phyloP scores from a whole-genome alignment of 1,139 yeast genomes.

The Zygoascus meyerae region DNA sequence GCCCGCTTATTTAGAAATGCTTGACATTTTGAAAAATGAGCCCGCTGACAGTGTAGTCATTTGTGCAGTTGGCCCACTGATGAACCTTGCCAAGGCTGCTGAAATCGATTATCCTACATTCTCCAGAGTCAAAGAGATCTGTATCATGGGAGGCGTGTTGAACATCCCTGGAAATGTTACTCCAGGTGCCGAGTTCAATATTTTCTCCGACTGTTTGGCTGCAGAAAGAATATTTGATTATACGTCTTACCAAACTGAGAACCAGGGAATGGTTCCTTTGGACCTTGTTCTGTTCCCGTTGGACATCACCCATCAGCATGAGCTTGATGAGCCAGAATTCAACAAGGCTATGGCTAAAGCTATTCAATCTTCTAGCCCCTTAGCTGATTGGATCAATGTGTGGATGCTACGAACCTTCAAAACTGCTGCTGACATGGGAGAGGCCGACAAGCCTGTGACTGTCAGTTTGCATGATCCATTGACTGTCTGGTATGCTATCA shows the following conservation, averaged over 20 bases:
- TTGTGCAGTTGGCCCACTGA: conserved; percentile 39
- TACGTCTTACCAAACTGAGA: conserved; percentile 28
- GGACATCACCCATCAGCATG: conserved; percentile 35
- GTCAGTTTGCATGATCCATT: conserved; percentile 39
- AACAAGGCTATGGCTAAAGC: conserved; percentile 14
- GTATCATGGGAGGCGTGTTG: conserved; percentile 40
- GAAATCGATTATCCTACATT: conserved; percentile 35
- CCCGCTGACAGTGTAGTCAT: conserved; percentile 36
- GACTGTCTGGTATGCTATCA: conserved; percentile 34
- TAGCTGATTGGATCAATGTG: conserved; percentile 33
- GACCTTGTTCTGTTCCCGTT: conserved; percentile 35
- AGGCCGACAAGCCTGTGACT: conserved; percentile 2
- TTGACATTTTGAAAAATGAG: conserved; percentile 32
- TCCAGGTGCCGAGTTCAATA: conserved; percentile 41
- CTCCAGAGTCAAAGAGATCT: conserved; percentile 33
- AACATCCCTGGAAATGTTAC: conserved; percentile 37
- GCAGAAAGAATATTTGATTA: conserved; percentile 37
- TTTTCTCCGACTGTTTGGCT: conserved; percentile 38
- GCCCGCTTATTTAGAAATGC: conserved; percentile 34
- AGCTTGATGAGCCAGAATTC: conserved; percentile 25
- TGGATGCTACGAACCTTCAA: conserved; percentile 33
- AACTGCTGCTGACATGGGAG: conserved; percentile 19
- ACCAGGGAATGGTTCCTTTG: conserved; percentile 28
- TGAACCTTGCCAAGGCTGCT: conserved; percentile 40
- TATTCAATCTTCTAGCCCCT: conserved; percentile 25